Base-by-base conservation (phyloP, 2,329 filamentous ascomycete genomes). In the Dothideomycetes sp. region DNA sequence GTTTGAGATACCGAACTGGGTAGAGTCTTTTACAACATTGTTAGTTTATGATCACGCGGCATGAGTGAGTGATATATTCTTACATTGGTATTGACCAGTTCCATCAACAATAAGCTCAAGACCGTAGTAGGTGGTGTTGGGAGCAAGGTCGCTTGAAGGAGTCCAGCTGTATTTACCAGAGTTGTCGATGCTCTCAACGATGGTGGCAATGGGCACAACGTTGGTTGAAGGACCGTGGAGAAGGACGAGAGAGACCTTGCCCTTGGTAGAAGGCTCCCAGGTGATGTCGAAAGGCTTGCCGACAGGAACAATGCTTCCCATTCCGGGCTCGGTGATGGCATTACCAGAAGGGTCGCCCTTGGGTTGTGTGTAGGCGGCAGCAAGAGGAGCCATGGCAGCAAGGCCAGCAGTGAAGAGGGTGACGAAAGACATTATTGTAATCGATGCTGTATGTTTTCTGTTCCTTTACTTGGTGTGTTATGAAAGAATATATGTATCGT, bases 1-100 rank as follows among this genome's bases (percentile, higher is more conserved):
- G 54, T 70, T 70, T 46, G 62, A 64, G 62, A 80, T 67, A 52
- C 76, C 76, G 63, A 79, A 79, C 58, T 79, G 74, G 44, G 71
- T 73, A 30, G 69, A 71, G 61, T 69, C 32, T 36, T 24, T 17
- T 11, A n/a, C 5, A 5, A 5, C 17, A 10, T 8, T 15, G 39
- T 41, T 13, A 41, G 25, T 30, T 5, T 23, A 12, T 5, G 3
- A 5, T 15, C 15, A n/a, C 13, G 9, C 12, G 18, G 11, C 27
- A 30, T 12, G 12, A 8, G 17, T 17, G 11, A 11, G 27, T 8
- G 7, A 11, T 4, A 4, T 34, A 2, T 34, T 17, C 39, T 5
- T 34, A 41, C 39, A 76, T 57, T 80, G 76, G 68, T 74, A 80
- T 54, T 71, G 60, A 55, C 75, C 73, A 47, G 65, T 73, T 35